A percentile compares a stretch with the other conserved stretches of the same genome.
Conservation (phyloP, 1,139 yeast genomes). For the Diutina neorugosa region DNA sequence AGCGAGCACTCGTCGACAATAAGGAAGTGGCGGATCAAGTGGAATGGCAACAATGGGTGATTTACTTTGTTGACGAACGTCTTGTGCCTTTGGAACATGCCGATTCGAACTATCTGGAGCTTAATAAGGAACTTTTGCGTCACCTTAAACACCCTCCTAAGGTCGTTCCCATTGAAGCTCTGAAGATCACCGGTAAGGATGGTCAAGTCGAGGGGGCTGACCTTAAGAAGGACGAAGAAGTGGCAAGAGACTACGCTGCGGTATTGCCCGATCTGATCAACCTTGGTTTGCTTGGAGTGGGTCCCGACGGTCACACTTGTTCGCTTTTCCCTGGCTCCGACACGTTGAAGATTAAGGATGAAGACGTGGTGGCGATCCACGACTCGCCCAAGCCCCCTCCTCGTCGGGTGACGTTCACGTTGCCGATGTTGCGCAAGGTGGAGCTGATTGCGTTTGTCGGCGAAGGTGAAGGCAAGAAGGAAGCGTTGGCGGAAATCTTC, state of each 20-base stretch:
- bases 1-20: conserved; percentile 56
- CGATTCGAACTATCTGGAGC: conserved; percentile 59
- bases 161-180: background rate
- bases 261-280: conserved; percentile 39
- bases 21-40: conserved; percentile 30
- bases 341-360: conserved; percentile 27
- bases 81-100: conserved; percentile 54
- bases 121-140: conserved; percentile 44
- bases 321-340: conserved; percentile 56
- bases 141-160: conserved; percentile 21
- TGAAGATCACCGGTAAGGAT: conserved; percentile 15
- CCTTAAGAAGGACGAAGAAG: conserved; percentile 10
- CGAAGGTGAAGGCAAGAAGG: conserved; percentile 80
- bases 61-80: conserved; percentile 64
- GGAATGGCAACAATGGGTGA: conserved; percentile 58
- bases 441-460: conserved; percentile 69
- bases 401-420: conserved; percentile 60
- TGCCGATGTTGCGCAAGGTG: conserved; percentile 48
- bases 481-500: conserved; percentile 59
- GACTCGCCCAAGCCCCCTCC: conserved; percentile 77
- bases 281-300: conserved; percentile 58
- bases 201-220: conserved; percentile 29
- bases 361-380: conserved; percentile 28
- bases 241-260: conserved; percentile 6
- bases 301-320: conserved; percentile 77